Base-by-base conservation (phyloP, 2,329 filamentous ascomycete species). In the Grosmannia clavigera region DNA sequence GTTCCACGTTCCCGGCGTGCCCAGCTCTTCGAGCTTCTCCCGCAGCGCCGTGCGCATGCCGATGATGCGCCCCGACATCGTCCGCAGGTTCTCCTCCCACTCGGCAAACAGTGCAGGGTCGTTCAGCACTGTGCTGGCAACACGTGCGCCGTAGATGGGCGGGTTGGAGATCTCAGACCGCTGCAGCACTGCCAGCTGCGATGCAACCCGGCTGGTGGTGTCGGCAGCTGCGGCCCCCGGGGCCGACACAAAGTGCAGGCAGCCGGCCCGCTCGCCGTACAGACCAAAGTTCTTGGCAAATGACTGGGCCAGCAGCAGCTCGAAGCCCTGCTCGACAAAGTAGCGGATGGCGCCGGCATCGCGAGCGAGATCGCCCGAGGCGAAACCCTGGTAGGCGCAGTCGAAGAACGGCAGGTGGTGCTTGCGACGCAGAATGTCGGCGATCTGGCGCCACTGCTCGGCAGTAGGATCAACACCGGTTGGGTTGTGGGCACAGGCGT, bases 271-370 rank as follows among this genome's bases (percentile, higher is more conserved):
- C 81, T 99, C 90, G 68, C 94, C 92, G 72, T 99, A 99, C 46
- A 99, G 82, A 66, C 94, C 94, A 72, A 97, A 96, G 75, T 95
- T 95, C 85, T 97, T 97, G 72, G 92, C 92, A 73, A 97, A 97
- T 63, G 87, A 92, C 79, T 97, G 92, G 64, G 89, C 89, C 62
- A 97, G 82, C 64, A 90, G 83, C 58, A 95, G 84, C 75, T 91
- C 87, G 74, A 96, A 94, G 65, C 92, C 92, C 72, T 95, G 86
- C 70, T 92, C 86, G 68, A 96, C 79, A 70, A 99, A 99, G 80
- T 96, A 89, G 66, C 90, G 88, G 67, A 99, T 86, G n/a, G 94
- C 90, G 78, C 87, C 91, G 65, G 89, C 90, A 72, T 99, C 94
- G 62, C 85, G 83, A 67, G 81, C 79, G 25, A 97, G 82, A 71